phyloP scores from a whole-genome alignment of 306 rosid species.

The Vigna hirtella region DNA sequence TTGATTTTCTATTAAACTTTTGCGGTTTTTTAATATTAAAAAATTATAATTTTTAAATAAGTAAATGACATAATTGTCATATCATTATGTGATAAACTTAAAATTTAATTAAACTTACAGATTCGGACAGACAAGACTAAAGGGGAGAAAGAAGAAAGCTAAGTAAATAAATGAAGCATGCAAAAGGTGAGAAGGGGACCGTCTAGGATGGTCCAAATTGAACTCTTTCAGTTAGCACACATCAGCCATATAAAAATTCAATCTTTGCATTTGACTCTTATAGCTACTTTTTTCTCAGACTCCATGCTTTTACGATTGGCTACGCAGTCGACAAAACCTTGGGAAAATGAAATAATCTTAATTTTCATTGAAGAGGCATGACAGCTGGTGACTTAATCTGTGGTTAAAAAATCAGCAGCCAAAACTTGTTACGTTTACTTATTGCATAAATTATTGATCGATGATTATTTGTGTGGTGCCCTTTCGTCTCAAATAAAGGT shows the following conservation, averaged over 20 bases:
- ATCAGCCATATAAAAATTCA: not conserved
- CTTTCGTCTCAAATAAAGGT: slow-evolving; percentile 34
- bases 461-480: not conserved
- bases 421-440: not conserved
- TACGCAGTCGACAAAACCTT: not conserved
- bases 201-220: not conserved
- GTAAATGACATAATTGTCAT: too few relatives aligned
- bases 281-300: not conserved
- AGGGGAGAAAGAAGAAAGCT: too few relatives aligned
- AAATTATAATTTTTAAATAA: too few relatives aligned
- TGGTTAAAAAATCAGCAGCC: not conserved
- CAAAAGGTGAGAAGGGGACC: not conserved
- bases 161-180: not conserved
- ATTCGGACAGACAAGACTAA: too few relatives aligned
- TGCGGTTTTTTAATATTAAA: too few relatives aligned
- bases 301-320: not conserved
- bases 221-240: not conserved
- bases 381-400: slow-evolving; percentile 5
- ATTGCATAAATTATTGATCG: not conserved
- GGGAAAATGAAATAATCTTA: not conserved
- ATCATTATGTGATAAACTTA: too few relatives aligned
- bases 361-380: not conserved
- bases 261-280: slow-evolving; percentile 3
- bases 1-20: too few relatives aligned
- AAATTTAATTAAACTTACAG: too few relatives aligned